A percentile compares a stretch with the other conserved stretches of the same genome.
Evolutionary conservation across 2,329 filamentous ascomycete genomes (phyloP).

Genomic region (Curvularia hawaiiensis): DNA sequence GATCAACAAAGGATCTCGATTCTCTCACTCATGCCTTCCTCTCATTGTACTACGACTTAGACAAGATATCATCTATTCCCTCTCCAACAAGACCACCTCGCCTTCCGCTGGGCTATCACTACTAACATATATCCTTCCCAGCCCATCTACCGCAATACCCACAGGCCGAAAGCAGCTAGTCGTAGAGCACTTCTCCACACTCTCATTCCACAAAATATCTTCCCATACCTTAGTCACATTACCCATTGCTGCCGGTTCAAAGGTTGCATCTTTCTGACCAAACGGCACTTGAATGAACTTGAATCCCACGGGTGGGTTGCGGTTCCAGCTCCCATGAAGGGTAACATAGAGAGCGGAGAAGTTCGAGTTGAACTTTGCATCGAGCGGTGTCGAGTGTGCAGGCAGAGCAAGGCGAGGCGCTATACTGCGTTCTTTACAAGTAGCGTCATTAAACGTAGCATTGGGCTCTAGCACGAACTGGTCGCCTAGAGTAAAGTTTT

Average conservation of each 20-base stretch:
- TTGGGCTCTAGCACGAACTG: conserved; percentile 42
- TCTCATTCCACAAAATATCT: conserved; percentile 33
- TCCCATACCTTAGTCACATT: conserved; percentile 23
- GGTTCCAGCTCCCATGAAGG: conserved; percentile 40
- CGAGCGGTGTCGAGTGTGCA: conserved; percentile 38
- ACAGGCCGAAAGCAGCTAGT: conserved; percentile 40
- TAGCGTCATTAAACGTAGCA: conserved; percentile 32
- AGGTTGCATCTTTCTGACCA: conserved; percentile 14
- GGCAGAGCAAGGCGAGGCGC: conserved; percentile 27
- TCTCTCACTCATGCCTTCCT: not conserved
- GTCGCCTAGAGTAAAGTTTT: conserved; percentile 30
- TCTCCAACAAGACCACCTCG: conserved; percentile 34
- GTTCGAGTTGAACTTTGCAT: conserved; percentile 32
- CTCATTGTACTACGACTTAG: not conserved
- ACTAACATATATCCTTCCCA: conserved; percentile 36
- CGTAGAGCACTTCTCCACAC: conserved; percentile 32
- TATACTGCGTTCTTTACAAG: conserved; percentile 26
- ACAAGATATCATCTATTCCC: conserved; percentile 10
- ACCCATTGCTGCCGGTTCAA: conserved; percentile 14
- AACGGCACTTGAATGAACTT: conserved; percentile 36
- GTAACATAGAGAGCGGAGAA: conserved; percentile 34
- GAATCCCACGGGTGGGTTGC: conserved; percentile 27
- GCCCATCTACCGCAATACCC: conserved; percentile 30
- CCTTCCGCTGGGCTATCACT: conserved; percentile 38
- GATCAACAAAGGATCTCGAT: not conserved